These are phyloP conservation scores for Physaria fendleri DNA, from an alignment of 345 rosid species.

Conservation along the genomic window DNA sequence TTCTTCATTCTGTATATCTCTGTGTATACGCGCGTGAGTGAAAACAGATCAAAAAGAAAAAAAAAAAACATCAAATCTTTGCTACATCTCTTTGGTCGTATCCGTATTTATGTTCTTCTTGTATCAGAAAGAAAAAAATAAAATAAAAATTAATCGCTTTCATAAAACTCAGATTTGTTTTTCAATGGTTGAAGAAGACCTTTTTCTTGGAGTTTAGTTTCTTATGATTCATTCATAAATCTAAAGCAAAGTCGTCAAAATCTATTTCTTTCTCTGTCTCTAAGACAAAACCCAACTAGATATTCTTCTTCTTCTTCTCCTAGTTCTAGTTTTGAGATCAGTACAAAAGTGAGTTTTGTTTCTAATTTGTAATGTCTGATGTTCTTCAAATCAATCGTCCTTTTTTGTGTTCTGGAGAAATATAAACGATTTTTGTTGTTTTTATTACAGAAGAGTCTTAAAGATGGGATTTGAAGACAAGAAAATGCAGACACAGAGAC, in stretches of 20 bases:
- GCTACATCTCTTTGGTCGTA: conserved; percentile 31
- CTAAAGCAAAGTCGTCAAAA: not conserved
- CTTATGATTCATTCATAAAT: conserved; percentile 9
- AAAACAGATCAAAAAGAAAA: not conserved
- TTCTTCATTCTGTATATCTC: not conserved
- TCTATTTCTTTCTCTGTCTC: conserved; percentile 14
- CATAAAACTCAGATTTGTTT: conserved; percentile 27
- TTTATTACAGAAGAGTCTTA: conserved; percentile 11
- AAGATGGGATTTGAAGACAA: conserved; percentile 49
- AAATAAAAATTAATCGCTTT: conserved; percentile 19
- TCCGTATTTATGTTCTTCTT: conserved; percentile 24
- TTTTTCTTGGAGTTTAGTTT: conserved; percentile 23
- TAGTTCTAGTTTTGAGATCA: conserved; percentile 19
- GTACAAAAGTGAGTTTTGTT: conserved; percentile 11
- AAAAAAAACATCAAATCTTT: conserved; percentile 29
- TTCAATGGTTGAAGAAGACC: conserved; percentile 25
- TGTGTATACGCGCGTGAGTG: conserved; percentile 9
- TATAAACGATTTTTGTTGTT: not conserved
- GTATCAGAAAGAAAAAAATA: not conserved
- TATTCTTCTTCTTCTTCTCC: not conserved
- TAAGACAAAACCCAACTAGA: conserved; percentile 10
- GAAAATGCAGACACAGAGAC: conserved; percentile 44
- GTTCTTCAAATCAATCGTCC: not conserved
- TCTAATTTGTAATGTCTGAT: not conserved
- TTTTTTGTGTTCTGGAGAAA: no score